A percentile compares a stretch with the other conserved stretches of the same genome.
phyloP scores from a whole-genome alignment of 352 stramenopile species.

The Globisporangium irregulare region DNA sequence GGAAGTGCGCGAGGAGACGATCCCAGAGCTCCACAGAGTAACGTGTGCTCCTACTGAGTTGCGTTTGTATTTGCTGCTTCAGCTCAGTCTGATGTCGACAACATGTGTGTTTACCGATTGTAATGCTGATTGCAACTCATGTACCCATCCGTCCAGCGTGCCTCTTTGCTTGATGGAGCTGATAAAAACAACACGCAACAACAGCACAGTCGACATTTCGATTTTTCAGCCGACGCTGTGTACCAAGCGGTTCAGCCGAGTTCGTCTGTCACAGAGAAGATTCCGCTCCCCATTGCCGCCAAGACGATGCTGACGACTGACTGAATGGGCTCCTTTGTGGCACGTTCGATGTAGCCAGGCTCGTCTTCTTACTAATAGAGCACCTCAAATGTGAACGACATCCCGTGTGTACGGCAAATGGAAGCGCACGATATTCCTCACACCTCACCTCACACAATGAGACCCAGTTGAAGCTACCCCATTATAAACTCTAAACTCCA shows the following conservation, averaged over 20 bases:
- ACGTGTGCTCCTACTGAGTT: neutral
- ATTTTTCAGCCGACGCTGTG: conserved; percentile 44
- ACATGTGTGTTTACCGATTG: neutral
- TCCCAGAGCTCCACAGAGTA: conserved; percentile 41
- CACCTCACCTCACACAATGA: no score
- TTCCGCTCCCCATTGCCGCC: conserved; percentile 18
- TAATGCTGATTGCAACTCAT: conserved; percentile 6
- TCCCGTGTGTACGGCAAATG: no score
- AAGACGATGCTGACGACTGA: neutral
- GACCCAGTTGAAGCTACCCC: no score
- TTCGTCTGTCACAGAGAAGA: conserved; percentile 39
- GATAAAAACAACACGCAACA: neutral
- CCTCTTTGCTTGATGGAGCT: neutral
- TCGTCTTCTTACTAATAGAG: no score
- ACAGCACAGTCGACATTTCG: conserved; percentile 16
- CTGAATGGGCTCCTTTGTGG: neutral
- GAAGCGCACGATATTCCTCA: no score
- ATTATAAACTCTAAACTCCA: no score
- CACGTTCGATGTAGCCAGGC: no score
- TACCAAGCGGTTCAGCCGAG: conserved; percentile 33
- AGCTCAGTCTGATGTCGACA: neutral
- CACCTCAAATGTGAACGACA: neutral
- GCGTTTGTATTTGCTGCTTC: neutral
- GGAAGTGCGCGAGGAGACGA: conserved; percentile 36
- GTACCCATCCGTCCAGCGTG: neutral